Conservation (phyloP, 495 filamentous ascomycete species). For the Tuber magnatum region DNA sequence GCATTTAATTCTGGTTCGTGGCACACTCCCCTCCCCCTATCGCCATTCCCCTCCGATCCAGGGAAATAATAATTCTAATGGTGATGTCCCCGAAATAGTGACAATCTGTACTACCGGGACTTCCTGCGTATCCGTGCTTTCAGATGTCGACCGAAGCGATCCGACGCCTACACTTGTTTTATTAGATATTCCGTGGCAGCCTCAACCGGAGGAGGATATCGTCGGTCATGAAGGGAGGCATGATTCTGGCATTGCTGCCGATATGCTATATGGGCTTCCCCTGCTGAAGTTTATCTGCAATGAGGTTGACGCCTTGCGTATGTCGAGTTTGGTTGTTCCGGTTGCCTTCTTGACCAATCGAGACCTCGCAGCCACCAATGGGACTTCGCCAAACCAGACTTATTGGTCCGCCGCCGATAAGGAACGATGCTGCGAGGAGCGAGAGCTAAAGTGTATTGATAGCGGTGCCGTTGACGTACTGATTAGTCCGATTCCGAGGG, state of each 20-base stretch:
- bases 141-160: constrained; percentile 57
- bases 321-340: constrained; percentile 67
- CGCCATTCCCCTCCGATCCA: neutral
- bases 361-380: constrained; percentile 15
- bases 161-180: constrained; percentile 68
- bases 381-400: constrained; percentile 12
- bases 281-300: constrained; percentile 62
- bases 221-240: constrained; percentile 41
- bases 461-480: constrained; percentile 80
- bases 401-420: constrained; percentile 42
- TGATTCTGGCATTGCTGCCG: constrained; percentile 41
- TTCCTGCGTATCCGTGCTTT: constrained; percentile 62
- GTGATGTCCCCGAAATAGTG: constrained; percentile 47
- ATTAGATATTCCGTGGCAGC: constrained; percentile 59
- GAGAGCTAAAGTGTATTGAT: constrained; percentile 54
- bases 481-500: constrained; percentile 62
- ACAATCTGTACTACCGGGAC: constrained; percentile 63
- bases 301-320: constrained; percentile 62
- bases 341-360: constrained; percentile 54
- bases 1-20: constrained; percentile 53
- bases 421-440: constrained; percentile 42
- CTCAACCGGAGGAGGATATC: constrained; percentile 45
- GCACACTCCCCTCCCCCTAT: neutral
- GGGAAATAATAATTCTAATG: constrained; percentile 1
- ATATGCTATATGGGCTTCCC: constrained; percentile 59